Evolutionary conservation across 257 asterid genomes (phyloP), one percentile per base, ranked within the genome.

Genomic region (Salvia splendens): DNA sequence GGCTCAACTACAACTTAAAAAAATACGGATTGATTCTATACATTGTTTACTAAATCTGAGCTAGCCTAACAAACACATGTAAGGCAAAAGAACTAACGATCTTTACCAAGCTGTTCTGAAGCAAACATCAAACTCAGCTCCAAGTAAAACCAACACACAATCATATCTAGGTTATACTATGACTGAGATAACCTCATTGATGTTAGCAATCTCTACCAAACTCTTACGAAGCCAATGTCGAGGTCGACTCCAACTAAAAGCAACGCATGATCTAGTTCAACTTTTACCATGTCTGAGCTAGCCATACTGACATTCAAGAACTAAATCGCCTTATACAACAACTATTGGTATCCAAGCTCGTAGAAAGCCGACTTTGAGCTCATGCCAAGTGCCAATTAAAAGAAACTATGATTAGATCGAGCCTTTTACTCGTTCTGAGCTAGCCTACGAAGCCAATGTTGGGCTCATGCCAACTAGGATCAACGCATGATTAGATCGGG

Each of bases 71-170:
- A 48, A 14, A 48, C 16, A 5, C 2, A 14, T 15, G 24, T 48
- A 28, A 20, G 7, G 4, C 41, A 35, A 47, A 38, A 48, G 36
- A 42, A 8, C 43, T 54, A 15, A 47, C 9, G 5, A 2, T 40
- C 62, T 49, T 40, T 36, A 36, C 16, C 64, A 58, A 58, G 14
- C 41, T 57, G 24, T 12, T 32, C 32, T 6, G 38, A 56, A 56
- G 11, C 40, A 17, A 47, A 47, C 2, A 46, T 20, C 24, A 1
- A 20, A 1, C 24, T 46, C 28, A 8, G 64, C 33, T 6, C 35
- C 24, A 55, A 16, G n/a, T 65, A n/a, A 16, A 52, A 28, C 46
- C 40, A 41, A 52, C 7, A 1, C 32, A 50, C 2, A 12, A 70
- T 24, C 41, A 5, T 17, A 33, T 48, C 54, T 40, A 43, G 54